Evolutionary conservation across 2,329 filamentous ascomycete genomes (phyloP).

Genomic region (Exophiala sideris): DNA sequence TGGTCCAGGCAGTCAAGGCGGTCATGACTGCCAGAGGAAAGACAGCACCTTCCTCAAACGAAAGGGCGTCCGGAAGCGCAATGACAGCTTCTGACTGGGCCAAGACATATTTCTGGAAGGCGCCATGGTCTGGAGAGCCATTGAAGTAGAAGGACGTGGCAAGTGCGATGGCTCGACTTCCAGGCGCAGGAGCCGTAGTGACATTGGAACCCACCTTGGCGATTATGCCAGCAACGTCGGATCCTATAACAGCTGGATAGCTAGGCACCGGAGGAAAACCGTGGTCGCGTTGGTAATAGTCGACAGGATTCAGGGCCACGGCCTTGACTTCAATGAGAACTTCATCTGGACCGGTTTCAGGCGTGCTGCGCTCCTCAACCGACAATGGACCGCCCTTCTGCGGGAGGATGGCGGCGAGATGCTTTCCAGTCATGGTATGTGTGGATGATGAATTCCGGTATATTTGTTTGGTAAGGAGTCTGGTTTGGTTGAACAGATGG

Average conservation of each 20-base stretch:
- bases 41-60: slow-evolving; percentile 29
- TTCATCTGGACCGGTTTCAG: slow-evolving; percentile 34
- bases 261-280: slow-evolving; percentile 32
- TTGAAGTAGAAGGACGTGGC: slow-evolving; percentile 31
- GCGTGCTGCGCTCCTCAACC: slow-evolving; percentile 39
- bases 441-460: too few species aligned
- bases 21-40: slow-evolving; percentile 31
- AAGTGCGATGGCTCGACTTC: slow-evolving; percentile 33
- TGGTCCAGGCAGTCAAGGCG: slow-evolving; percentile 7
- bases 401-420: slow-evolving; percentile 40
- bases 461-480: too few species aligned
- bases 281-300: slow-evolving; percentile 28
- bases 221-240: slow-evolving; percentile 32
- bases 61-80: slow-evolving; percentile 30
- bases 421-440: slow-evolving; percentile 30
- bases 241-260: slow-evolving; percentile 30
- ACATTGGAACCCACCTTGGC: slow-evolving; percentile 31
- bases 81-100: slow-evolving; percentile 32
- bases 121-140: slow-evolving; percentile 31
- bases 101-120: slow-evolving; percentile 31
- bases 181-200: slow-evolving; percentile 25
- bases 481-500: too few species aligned
- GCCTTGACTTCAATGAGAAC: slow-evolving; percentile 41
- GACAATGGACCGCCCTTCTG: slow-evolving; percentile 39
- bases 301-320: slow-evolving; percentile 42